Base-by-base conservation (phyloP, 768 basidiomycete species). In the Suillus lakei region DNA sequence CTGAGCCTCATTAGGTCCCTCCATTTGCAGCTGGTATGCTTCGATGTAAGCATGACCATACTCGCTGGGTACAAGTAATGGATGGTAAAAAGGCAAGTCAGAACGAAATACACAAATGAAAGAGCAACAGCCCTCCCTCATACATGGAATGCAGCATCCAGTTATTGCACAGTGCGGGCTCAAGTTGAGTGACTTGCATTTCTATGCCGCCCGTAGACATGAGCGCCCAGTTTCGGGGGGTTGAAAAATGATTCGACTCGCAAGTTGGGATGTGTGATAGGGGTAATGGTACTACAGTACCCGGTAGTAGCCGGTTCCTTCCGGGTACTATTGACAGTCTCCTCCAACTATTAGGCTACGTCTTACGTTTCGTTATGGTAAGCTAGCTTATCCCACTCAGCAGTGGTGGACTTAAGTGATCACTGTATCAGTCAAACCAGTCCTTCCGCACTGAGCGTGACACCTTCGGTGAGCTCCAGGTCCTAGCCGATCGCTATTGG, bases 401-500 rank as follows among this genome's bases (percentile, higher is more conserved):
- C 15, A 18, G 28, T 21, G 15, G 7, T 3, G 26, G n/a, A n/a
- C 10, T 18, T 21, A 34, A 50, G 23, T 48, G 9, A 59, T 59
- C 10, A 39, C 18, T 5, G 26, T 39, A 21, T 41, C 61, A 83
- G 83, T 77, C 83, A 32, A 81, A 85, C 62, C 81, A 85, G 71
- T 76, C 79, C 38, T 90, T 86, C 77, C 91, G 96, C 65, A 81
- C 84, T 28, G 97, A 99, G 79, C 89, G 83, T 70, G 98, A 99
- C 78, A 98, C 98, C 3, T 99, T 99, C 76, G 98, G 98, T 38
- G 93, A 96, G 66, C 87, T 99, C 41, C 86, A 92, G 70, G 98
- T 99, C 30, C 91, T 92, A 26, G 86, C 86, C 18, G 89, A 92
- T 66, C 87, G 91, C 64, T 98, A 99, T 80, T 99, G 96, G 95